Evolutionary conservation across 306 rosid genomes (phyloP).

Genomic region (Sicyos baderoa): DNA sequence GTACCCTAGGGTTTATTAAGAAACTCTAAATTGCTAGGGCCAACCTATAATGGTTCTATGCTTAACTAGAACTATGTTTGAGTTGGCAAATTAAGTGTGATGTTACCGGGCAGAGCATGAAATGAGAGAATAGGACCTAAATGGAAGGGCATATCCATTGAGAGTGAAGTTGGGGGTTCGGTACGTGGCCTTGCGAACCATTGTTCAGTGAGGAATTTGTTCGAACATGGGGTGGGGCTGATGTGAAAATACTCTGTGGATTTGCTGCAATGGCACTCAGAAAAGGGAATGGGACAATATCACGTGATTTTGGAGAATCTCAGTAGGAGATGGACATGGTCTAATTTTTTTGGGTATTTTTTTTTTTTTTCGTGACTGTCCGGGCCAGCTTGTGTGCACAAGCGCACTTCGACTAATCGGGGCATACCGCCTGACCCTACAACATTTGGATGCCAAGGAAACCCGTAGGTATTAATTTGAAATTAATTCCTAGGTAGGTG

Average conservation of each 20-base stretch:
- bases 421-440: no score
- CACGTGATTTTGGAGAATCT: constrained; percentile 2
- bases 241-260: background rate
- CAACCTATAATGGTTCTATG: no score
- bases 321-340: no score
- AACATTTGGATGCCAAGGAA: no score
- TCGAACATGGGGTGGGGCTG: constrained; percentile 6
- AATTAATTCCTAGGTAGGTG: no score
- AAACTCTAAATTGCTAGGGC: no score
- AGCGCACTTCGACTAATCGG: no score
- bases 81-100: background rate
- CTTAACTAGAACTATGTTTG: background rate
- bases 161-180: background rate
- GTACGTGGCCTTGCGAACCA: background rate
- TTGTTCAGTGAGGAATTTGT: background rate
- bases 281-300: background rate
- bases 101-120: background rate
- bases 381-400: no score
- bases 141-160: background rate
- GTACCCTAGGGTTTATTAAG: no score
- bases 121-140: background rate
- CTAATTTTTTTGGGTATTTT: no score
- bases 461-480: no score
- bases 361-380: no score
- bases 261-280: background rate